Evolutionary conservation across 345 rosid genomes (phyloP).

Genomic region (Eucalyptus cloeziana): DNA sequence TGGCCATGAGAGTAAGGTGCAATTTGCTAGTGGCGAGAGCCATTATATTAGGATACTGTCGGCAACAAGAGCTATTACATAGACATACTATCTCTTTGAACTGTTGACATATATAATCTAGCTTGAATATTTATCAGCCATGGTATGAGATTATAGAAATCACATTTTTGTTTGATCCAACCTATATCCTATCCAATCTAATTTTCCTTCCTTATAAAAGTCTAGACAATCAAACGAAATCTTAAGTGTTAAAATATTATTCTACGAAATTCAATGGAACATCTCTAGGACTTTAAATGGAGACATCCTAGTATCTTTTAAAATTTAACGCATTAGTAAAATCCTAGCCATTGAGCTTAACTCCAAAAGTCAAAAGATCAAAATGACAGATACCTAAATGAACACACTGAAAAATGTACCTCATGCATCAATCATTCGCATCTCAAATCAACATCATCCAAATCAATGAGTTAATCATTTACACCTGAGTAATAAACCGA

Average conservation of each 20-base stretch:
- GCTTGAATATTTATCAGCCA: background rate
- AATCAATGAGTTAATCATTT: background rate
- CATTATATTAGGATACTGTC: background rate
- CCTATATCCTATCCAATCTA: background rate
- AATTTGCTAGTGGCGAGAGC: background rate
- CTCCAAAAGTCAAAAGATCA: background rate
- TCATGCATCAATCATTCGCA: background rate
- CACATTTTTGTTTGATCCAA: fast-evolving
- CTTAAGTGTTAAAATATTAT: background rate
- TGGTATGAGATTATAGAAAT: background rate
- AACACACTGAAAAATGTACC: background rate
- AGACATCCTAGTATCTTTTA: background rate
- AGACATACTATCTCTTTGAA: background rate
- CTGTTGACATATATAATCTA: background rate
- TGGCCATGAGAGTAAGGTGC: background rate
- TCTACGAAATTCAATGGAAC: background rate
- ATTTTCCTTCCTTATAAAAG: background rate
- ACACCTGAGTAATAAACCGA: background rate
- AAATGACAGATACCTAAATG: background rate
- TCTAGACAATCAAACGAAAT: background rate
- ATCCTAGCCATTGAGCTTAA: background rate
- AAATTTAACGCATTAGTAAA: background rate
- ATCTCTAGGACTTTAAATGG: background rate
- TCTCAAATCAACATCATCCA: background rate
- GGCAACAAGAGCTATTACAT: background rate